phyloP scores from a whole-genome alignment of 179 eudicot genomes.

The Drosera spatulata region DNA sequence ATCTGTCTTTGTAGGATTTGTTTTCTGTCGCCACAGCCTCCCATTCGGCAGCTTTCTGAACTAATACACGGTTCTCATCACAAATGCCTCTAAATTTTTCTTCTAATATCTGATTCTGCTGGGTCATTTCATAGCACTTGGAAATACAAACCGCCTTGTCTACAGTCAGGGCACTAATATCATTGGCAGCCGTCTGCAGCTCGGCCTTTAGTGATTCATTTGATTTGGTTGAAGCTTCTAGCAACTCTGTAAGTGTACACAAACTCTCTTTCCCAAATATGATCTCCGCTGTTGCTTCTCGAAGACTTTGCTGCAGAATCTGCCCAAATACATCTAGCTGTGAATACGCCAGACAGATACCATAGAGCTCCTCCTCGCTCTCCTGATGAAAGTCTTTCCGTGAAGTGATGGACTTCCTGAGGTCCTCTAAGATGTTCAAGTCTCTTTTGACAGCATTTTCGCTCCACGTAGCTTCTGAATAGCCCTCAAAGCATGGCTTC shows the following conservation, averaged over 20 bases:
- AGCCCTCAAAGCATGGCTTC: constrained; percentile 21
- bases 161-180: constrained; percentile 29
- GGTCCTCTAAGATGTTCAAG: constrained; percentile 33
- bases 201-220: constrained; percentile 34
- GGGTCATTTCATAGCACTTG: constrained; percentile 35
- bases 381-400: constrained; percentile 69
- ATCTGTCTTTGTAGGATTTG: constrained; percentile 34
- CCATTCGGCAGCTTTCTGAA: constrained; percentile 37
- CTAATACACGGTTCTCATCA: constrained; percentile 40
- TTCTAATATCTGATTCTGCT: constrained; percentile 50
- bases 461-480: constrained; percentile 15
- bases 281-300: constrained; percentile 35
- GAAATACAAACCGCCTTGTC: constrained; percentile 27
- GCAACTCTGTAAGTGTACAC: constrained; percentile 39
- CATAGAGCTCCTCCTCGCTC: constrained; percentile 62
- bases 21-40: constrained; percentile 36
- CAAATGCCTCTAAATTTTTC: constrained; percentile 33
- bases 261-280: constrained; percentile 24
- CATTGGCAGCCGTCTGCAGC: constrained; percentile 45
- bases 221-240: constrained; percentile 41
- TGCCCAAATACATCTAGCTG: constrained; percentile 63
- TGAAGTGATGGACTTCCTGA: constrained; percentile 45
- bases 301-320: constrained; percentile 43
- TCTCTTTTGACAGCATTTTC: constrained; percentile 15
- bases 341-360: constrained; percentile 44